Percentiles rank a stretch among this genome's conserved stretches.
Evolutionary conservation across 441 rosid species (phyloP).

Genomic region (Aleurites moluccanus): DNA sequence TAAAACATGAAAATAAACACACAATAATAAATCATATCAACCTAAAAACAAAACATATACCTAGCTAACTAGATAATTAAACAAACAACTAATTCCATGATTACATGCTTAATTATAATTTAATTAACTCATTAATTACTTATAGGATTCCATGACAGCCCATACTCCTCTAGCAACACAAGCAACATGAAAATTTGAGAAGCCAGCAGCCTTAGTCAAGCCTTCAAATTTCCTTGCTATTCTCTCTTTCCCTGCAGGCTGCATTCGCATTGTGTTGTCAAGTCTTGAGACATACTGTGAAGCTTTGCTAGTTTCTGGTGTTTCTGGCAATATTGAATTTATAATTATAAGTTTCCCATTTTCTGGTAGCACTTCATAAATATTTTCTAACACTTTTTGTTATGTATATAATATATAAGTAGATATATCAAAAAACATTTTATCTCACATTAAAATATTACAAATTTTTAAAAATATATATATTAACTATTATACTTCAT

Average conservation of each 20-base stretch:
- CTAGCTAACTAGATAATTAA: too few relatives aligned
- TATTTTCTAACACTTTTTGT: slow-evolving; percentile 3
- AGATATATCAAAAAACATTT: too few relatives aligned
- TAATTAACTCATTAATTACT: neutral
- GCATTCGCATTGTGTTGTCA: slow-evolving; percentile 4
- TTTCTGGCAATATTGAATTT: slow-evolving; percentile 14
- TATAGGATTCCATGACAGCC: slow-evolving; percentile 19
- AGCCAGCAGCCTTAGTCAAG: slow-evolving; percentile 9
- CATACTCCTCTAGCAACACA: slow-evolving; percentile 15
- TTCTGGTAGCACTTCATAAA: neutral
- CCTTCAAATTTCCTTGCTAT: neutral
- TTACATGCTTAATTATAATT: too few relatives aligned
- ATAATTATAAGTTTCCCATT: slow-evolving; percentile 17
- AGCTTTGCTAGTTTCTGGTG: slow-evolving; percentile 5
- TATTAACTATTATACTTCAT: too few relatives aligned
- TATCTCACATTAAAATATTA: too few relatives aligned
- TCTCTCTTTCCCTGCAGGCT: slow-evolving; percentile 15
- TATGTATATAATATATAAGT: too few relatives aligned
- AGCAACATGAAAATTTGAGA: slow-evolving; percentile 13
- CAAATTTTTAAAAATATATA: too few relatives aligned
- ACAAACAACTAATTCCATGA: too few relatives aligned
- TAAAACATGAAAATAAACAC: too few relatives aligned
- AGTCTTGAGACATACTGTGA: slow-evolving; percentile 12
- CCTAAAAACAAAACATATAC: too few relatives aligned
- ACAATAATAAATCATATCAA: too few relatives aligned